A percentile compares a stretch with the other conserved stretches of the same genome.
These are phyloP conservation scores for Fraxinus excelsior DNA, from an alignment of 257 asterid genomes.

Conservation along the genomic window DNA sequence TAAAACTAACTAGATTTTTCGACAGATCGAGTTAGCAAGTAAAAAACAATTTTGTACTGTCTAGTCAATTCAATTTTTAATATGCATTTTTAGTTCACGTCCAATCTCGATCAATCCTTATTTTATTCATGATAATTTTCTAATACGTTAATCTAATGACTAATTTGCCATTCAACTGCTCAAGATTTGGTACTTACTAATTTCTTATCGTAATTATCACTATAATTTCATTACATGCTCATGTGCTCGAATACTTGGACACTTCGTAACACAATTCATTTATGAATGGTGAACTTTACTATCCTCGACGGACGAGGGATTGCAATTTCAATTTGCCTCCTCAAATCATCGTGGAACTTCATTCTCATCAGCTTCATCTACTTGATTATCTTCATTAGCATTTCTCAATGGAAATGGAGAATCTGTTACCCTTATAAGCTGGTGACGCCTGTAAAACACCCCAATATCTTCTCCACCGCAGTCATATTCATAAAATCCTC, in stretches of 20 bases:
- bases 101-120: too few relatives aligned
- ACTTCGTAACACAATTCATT: neutral
- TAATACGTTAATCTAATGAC: too few relatives aligned
- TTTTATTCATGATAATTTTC: too few relatives aligned
- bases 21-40: too few relatives aligned
- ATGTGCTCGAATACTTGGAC: neutral
- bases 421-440: slow-evolving; percentile 34
- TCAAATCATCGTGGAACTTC: slow-evolving; percentile 34
- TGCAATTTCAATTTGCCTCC: slow-evolving; percentile 16
- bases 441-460: slow-evolving; percentile 31
- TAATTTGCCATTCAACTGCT: too few relatives aligned
- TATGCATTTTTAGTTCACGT: too few relatives aligned
- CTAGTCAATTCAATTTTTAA: too few relatives aligned
- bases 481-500: neutral
- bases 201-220: too few relatives aligned
- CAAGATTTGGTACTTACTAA: too few relatives aligned
- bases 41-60: too few relatives aligned
- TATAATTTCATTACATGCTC: too few relatives aligned
- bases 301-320: neutral
- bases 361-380: slow-evolving; percentile 36
- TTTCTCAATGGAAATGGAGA: slow-evolving; percentile 36
- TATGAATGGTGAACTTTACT: neutral
- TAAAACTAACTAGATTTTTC: too few relatives aligned
- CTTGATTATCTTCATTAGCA: slow-evolving; percentile 12
- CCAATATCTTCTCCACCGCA: slow-evolving; percentile 7